Base-by-base conservation (phyloP, 441 rosid species). In the Melastoma candidum region DNA sequence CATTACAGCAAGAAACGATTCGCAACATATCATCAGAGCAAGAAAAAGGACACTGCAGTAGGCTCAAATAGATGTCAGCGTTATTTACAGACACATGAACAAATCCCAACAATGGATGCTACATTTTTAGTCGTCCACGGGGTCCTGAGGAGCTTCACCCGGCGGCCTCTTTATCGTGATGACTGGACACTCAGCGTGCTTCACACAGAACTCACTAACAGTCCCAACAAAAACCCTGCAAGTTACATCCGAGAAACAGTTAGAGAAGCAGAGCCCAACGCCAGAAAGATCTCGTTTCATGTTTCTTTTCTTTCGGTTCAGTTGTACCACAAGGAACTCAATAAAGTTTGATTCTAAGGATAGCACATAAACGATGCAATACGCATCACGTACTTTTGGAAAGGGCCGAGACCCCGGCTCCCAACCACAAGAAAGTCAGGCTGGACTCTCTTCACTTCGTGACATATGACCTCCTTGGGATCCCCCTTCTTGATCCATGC, bases 121-220 rank as follows among this genome's bases (percentile, higher is more conserved):
- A 61, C 8, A 12, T 53, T 17, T 44, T 77, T 78, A 87, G 68
- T 92, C 96, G 65, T 87, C 96, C 0, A 87, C 89, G 47, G 98
- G 98, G 73, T 92, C 98, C 63, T 82, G 82, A 22, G 96, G 98
- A 56, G 81, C 64, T 71, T 92, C 88, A 39, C 80, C 89, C 43
- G 84, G 80, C 1, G 66, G 72, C 56, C 98, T 95, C 68, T 87
- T 92, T 77, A 92, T 92, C 12, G 75, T 69, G 60, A 92, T 63
- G 14, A 84, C 92, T 8, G 98, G 98, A 67, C 95, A 85, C 57
- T 88, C 95, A 1, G 95, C 95, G 68, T 92, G 97, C 87, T 92
- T 92, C 71, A 74, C 86, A 39, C 95, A 85, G 45, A 92, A 88
- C 54, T 92, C 98, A 53, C 98, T 92, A 63, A 92, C 97, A 0